Conservation (phyloP, 2,329 filamentous ascomycete species). For the Fusarium dimerum region DNA sequence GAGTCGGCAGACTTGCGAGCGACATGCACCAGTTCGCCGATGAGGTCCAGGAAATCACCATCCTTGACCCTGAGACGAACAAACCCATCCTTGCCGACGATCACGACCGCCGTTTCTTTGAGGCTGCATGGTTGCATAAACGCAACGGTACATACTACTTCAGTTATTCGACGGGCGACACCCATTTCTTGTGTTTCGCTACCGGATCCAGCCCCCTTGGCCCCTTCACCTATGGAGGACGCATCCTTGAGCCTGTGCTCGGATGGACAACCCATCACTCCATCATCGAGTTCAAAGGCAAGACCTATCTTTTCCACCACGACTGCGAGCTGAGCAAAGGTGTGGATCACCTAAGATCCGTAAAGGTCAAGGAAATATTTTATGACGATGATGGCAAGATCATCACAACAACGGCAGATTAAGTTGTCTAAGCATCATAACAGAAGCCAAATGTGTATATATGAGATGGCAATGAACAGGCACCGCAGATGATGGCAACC, state of each 20-base stretch:
- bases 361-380: conserved; percentile 75
- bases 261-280: conserved; percentile 85
- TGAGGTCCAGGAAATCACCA: conserved; percentile 59
- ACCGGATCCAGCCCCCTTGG: conserved; percentile 64
- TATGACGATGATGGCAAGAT: conserved; percentile 69
- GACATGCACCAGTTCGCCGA: conserved; percentile 66
- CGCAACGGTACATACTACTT: conserved; percentile 71
- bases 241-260: conserved; percentile 73
- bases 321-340: conserved; percentile 69
- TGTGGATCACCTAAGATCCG: conserved; percentile 69
- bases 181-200: conserved; percentile 73
- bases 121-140: conserved; percentile 81
- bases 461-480: too few species aligned
- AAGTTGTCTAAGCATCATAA: neutral
- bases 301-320: conserved; percentile 77
- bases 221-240: conserved; percentile 71
- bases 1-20: conserved; percentile 62
- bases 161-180: conserved; percentile 76
- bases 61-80: conserved; percentile 63
- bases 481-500: too few species aligned
- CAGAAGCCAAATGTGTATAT: too few species aligned
- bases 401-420: conserved; percentile 37
- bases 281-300: conserved; percentile 70
- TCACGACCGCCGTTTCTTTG: conserved; percentile 76
- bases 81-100: conserved; percentile 64